Percentiles rank a stretch among this genome's conserved stretches.
phyloP scores from a whole-genome alignment of 2,329 filamentous ascomycete genomes.

The Dactylonectria estremocensis region DNA sequence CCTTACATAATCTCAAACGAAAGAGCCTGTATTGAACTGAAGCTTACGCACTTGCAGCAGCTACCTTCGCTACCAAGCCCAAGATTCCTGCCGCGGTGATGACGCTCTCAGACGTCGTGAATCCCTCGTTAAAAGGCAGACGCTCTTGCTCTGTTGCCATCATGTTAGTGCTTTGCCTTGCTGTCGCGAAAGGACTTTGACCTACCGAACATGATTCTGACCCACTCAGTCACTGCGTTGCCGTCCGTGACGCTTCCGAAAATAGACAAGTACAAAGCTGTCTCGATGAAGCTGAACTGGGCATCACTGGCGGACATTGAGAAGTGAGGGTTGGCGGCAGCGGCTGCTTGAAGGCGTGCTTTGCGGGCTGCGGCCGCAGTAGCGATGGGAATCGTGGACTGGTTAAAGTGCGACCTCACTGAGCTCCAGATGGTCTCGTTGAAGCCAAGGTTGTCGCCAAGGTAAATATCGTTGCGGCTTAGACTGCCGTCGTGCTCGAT shows the following conservation, averaged over 20 bases:
- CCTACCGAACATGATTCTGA: constrained; percentile 43
- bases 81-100: constrained; percentile 39
- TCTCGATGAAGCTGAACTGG: constrained; percentile 41
- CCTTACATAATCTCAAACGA: neutral
- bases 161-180: constrained; percentile 8
- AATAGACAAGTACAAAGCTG: constrained; percentile 41
- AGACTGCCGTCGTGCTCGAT: constrained; percentile 44
- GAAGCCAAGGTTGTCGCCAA: constrained; percentile 45
- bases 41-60: constrained; percentile 23
- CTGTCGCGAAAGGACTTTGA: neutral
- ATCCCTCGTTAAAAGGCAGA: constrained; percentile 40
- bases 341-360: constrained; percentile 35
- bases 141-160: constrained; percentile 34
- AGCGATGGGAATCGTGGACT: constrained; percentile 41
- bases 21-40: neutral
- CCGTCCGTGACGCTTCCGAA: constrained; percentile 37
- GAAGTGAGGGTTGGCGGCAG: constrained; percentile 39
- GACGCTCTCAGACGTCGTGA: constrained; percentile 31
- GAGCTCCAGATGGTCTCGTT: constrained; percentile 42
- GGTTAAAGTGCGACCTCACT: constrained; percentile 38
- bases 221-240: constrained; percentile 42
- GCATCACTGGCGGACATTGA: constrained; percentile 12
- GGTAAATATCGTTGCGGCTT: constrained; percentile 41
- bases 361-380: constrained; percentile 41
- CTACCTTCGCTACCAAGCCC: constrained; percentile 36